Evolutionary conservation across 106 monocot species (phyloP), one percentile per base, ranked within the genome.

Genomic region (Dioscorea dumetorum): DNA sequence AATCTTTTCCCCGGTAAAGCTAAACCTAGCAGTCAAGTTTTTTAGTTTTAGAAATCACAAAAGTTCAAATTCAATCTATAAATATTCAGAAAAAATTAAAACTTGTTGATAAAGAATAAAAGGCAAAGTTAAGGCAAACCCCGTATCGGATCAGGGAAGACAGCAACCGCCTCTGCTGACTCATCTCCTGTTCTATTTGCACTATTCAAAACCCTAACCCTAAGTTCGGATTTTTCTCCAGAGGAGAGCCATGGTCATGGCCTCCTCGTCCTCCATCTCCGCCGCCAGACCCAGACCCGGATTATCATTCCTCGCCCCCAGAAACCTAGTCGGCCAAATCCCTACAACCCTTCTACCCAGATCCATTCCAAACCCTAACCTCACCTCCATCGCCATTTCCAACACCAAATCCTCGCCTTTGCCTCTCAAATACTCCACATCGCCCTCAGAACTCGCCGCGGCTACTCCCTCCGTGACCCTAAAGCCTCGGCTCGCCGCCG

Each of bases 401-500:
- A 63, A 3, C 17, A 2, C 63, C 63, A 24, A 5, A 22, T 49
- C 56, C 15, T 52, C 14, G 31, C 57, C 13, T 33, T 1, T 18
- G 11, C 32, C 34, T 58, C 51, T 28, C 12, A 19, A 22, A 35
- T 62, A 34, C 48, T 49, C 60, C 34, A 19, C 24, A 13, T 11
- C 54, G 12, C 22, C 61, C 73, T 23, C 65, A 15, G 41, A 51
- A 9, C 22, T 50, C 24, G 15, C 34, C 20, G 33, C 64, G 51
- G 71, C 67, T 50, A 62, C 68, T 21, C 24, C 70, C 15, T 6
- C 31, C 50, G 20, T 8, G 2, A 63, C 74, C 62, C 88, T 95
- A 13, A 95, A 95, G 22, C 79, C 85, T 62, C 88, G 90, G 52
- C 85, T 95, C 32, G 68, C 83, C 57, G 65, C 80, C 50, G 82